These are phyloP conservation scores for Dichotomopilus funicola DNA, from an alignment of 2,329 filamentous ascomycete species.

Conservation along the genomic window DNA sequence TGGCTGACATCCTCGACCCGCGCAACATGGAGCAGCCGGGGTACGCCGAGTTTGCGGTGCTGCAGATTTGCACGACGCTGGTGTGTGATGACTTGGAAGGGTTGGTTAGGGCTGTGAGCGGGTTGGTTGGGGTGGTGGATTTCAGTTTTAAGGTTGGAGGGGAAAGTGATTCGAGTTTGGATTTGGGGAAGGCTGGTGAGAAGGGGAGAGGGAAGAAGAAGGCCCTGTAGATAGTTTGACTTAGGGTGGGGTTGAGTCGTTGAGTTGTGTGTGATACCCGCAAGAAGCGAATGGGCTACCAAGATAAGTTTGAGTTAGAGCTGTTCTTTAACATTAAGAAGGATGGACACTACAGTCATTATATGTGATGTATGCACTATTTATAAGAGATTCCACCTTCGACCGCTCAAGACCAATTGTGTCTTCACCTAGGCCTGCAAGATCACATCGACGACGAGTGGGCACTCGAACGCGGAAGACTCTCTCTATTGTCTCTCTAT, in stretches of 20 bases:
- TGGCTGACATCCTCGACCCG: conserved; percentile 50
- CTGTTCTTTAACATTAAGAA: too few relatives aligned
- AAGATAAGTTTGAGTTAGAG: too few relatives aligned
- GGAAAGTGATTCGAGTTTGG: conserved; percentile 11
- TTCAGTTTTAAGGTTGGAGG: conserved; percentile 58
- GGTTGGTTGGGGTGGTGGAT: conserved; percentile 67
- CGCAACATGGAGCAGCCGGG: conserved; percentile 63
- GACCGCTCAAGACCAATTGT: too few relatives aligned
- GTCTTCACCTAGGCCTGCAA: too few relatives aligned
- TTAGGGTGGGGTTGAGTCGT: not conserved
- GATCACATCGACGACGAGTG: too few relatives aligned
- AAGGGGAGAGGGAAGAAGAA: conserved; percentile 4
- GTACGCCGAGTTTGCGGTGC: conserved; percentile 67
- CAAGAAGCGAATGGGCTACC: too few relatives aligned
- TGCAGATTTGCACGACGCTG: conserved; percentile 64
- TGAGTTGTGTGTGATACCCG: too few relatives aligned
- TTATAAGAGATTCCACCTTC: too few relatives aligned
- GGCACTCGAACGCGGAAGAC: too few relatives aligned
- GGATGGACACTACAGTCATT: too few relatives aligned
- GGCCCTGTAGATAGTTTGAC: not conserved
- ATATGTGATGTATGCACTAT: too few relatives aligned
- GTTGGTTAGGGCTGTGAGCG: conserved; percentile 55
- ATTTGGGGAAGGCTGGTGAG: conserved; percentile 1
- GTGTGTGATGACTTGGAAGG: conserved; percentile 62
- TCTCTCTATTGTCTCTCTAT: too few relatives aligned